Base-by-base conservation (phyloP, 371 early-diverging fungal species). In the Smittium culicis region DNA sequence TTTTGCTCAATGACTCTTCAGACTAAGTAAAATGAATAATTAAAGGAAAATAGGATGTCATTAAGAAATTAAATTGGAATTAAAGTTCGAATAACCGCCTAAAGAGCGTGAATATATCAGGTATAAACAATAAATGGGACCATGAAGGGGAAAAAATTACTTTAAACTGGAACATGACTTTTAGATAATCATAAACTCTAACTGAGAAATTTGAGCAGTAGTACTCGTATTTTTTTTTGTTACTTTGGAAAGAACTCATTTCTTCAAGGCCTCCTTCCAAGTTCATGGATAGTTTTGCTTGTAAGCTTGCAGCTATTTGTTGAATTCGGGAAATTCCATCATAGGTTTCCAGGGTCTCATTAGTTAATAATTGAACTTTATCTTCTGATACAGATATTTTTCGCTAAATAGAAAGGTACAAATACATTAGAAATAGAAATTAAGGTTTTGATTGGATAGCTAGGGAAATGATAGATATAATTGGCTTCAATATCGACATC, bases 191-290 rank as follows among this genome's bases (percentile, higher is more conserved):
- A 34, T 81, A 81, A 0, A 92, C 80, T 35, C 93, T 80, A 0
- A 79, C 79, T 31, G 88, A 87, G 72, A 95, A 96, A 61, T 83
- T 85, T 34, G 84, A 83, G 65, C 88, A 85, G 72, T 92, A 86
- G 17, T 82, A 79, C 67, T 86, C 83, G 72, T 87, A 90, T 27
- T 87, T 75, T 34, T 87, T 88, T 68, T 91, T 72, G 54, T 87
- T 82, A 59, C 93, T 93, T 56, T 87, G 85, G 5, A 91, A 84
- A 0, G 89, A 91, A 30, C 74, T 78, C 84, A 94, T 87, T 0
- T 82, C 85, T 20, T 83, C 81, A 17, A 87, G 65, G 0, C 70
- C 83, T 70, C 85, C 88, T 16, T 86, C 86, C 3, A 87, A 77
- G 59, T 87, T 86, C 5, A 82, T 75, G 54, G 87, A 82, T n/a